phyloP scores from a whole-genome alignment of 805 yeast genomes.

The Ogataea nonfermentans region DNA sequence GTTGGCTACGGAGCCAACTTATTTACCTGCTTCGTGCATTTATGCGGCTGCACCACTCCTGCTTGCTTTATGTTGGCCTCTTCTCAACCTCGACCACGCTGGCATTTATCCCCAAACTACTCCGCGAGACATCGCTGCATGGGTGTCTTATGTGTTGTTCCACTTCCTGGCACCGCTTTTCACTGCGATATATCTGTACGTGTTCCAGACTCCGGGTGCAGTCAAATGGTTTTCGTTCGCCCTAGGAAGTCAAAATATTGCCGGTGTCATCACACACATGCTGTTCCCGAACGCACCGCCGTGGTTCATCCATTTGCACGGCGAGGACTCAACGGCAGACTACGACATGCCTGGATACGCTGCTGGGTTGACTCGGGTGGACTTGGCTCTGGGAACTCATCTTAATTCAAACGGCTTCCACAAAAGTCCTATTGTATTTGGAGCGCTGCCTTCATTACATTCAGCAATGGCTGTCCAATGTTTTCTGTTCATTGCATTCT shows the following conservation, averaged over 20 bases:
- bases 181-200: conserved; percentile 60
- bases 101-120: conserved; percentile 41
- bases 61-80: conserved; percentile 44
- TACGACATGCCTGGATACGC: conserved; percentile 68
- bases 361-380: conserved; percentile 69
- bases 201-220: conserved; percentile 67
- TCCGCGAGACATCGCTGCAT: conserved; percentile 52
- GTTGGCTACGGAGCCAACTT: conserved; percentile 7
- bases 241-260: conserved; percentile 58
- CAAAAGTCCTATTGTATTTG: conserved; percentile 67
- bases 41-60: conserved; percentile 39
- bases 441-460: conserved; percentile 73
- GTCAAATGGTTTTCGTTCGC: conserved; percentile 51
- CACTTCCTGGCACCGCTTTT: conserved; percentile 62
- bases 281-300: conserved; percentile 72
- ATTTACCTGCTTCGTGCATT: conserved; percentile 27
- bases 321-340: conserved; percentile 52
- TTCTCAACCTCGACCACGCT: conserved; percentile 45
- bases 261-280: conserved; percentile 60
- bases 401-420: conserved; percentile 62
- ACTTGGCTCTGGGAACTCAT: conserved; percentile 59
- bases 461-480: conserved; percentile 61
- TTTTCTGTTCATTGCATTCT: conserved; percentile 42
- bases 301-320: conserved; percentile 64
- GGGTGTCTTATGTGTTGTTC: conserved; percentile 60